Evolutionary conservation across 345 rosid species (phyloP).

Genomic region (Arabidopsis arenosa): DNA sequence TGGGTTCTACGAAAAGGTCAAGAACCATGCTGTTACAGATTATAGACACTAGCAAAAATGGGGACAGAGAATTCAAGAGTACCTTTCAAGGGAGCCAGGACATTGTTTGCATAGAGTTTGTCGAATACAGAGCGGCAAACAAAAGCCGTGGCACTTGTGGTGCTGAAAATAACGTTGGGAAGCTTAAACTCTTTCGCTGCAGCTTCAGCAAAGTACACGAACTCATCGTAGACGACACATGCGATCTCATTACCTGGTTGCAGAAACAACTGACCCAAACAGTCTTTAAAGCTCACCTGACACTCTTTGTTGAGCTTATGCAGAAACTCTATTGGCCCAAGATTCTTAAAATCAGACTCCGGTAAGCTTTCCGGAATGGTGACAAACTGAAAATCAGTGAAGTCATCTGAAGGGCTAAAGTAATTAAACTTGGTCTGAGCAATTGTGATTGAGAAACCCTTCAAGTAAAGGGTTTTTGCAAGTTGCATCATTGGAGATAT

Average conservation of each 20-base stretch:
- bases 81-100: background rate
- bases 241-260: constrained; percentile 31
- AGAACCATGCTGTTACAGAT: background rate
- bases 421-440: constrained; percentile 33
- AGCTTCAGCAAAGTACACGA: constrained; percentile 38
- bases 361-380: constrained; percentile 37
- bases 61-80: background rate
- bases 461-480: constrained; percentile 53
- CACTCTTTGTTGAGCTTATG: constrained; percentile 41
- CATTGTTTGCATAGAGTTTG: constrained; percentile 13
- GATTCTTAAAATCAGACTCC: constrained; percentile 11
- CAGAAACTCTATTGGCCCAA: background rate
- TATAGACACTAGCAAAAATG: background rate
- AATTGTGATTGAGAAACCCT: constrained; percentile 35
- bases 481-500: constrained; percentile 67
- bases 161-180: constrained; percentile 36
- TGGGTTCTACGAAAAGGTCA: background rate
- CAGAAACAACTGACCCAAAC: constrained; percentile 24
- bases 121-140: constrained; percentile 11
- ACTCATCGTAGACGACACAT: constrained; percentile 52
- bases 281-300: constrained; percentile 25
- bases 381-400: constrained; percentile 28
- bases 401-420: background rate
- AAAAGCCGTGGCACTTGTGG: constrained; percentile 32
- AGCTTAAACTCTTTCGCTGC: constrained; percentile 30